Evolutionary conservation across 164 flowering plant species (phyloP), one percentile per base, ranked within the genome.

Genomic region (Aristolochia contorta): DNA sequence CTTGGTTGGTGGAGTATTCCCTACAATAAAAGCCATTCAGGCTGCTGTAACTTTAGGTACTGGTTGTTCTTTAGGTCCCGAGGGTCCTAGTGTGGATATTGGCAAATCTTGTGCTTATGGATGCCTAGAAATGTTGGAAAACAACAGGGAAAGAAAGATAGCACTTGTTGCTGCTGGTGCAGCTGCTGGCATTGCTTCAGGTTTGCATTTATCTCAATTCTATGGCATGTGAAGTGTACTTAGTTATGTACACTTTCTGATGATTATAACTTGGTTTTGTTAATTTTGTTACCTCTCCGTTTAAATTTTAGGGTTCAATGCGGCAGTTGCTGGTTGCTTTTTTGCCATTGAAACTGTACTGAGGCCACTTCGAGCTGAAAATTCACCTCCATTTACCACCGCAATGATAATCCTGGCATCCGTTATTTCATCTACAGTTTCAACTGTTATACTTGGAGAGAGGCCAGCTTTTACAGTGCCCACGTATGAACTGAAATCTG

Each of bases 161-260:
- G 97, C 99, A 66, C 92, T 94, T 62, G 77, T 88, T 71, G 99
- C 99, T 16, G 96, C 99, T 65, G 99, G 99, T 66, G 89, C 99
- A 52, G 99, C 99, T 60, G 93, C 99, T 75, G 99, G 99, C 50
- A 94, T 94, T 72, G 76, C 99, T 72, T 86, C 99, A 74, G 99
- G 98, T 88, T 76, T 60, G 60, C 27, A 25, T 59, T 62, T 23
- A 58, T 18, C 56, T 33, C 47, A 32, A 51, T 52, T 53, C 43
- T 16, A 4, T 10, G 12, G 30, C 30, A 27, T 27, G 43, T 37
- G 43, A 37, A 37, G 7, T 37, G 43, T 37, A 37, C 9, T 37
- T 37, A 37, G n/a, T 56, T 18, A 12, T 56, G 23, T 32, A 15
- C 14, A 27, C 13, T 13, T 22, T 53, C 0, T 3, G 43, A 8